These are phyloP conservation scores for Monosporozyma aquatica DNA, from an alignment of 805 yeast genomes.

Conservation along the genomic window DNA sequence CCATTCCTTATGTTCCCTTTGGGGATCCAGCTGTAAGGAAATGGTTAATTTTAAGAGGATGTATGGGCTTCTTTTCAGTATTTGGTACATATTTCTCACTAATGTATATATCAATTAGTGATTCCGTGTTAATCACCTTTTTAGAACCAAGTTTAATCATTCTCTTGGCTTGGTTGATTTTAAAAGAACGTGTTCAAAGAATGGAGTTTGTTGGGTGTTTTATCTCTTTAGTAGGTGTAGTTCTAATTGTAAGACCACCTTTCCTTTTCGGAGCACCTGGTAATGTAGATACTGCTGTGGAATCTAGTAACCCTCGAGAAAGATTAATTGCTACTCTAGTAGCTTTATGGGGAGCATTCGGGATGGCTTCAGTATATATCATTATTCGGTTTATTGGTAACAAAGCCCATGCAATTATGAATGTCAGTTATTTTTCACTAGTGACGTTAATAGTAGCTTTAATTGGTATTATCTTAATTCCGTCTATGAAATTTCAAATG, in stretches of 20 bases:
- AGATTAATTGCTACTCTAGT: constrained; percentile 52
- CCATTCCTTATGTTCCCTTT: constrained; percentile 51
- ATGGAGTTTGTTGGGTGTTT: constrained; percentile 65
- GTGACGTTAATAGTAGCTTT: constrained; percentile 47
- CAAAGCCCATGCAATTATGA: constrained; percentile 68
- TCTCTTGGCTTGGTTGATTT: constrained; percentile 54
- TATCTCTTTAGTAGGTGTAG: constrained; percentile 63
- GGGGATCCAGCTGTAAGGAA: constrained; percentile 56
- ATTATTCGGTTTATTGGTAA: constrained; percentile 66
- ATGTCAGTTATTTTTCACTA: constrained; percentile 69
- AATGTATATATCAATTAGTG: constrained; percentile 65
- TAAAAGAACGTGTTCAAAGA: constrained; percentile 57
- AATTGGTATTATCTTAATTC: constrained; percentile 43
- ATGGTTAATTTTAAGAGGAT: constrained; percentile 52
- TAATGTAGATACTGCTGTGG: constrained; percentile 1
- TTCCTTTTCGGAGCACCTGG: constrained; percentile 45
- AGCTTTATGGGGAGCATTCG: constrained; percentile 59
- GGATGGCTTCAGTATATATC: constrained; percentile 62
- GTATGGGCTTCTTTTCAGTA: constrained; percentile 72
- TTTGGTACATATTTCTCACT: constrained; percentile 70
- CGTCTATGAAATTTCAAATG: constrained; percentile 48
- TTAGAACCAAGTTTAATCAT: constrained; percentile 71
- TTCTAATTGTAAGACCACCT: constrained; percentile 73
- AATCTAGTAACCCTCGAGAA: constrained; percentile 37
- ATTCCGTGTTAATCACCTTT: constrained; percentile 73